Evolutionary conservation across 106 monocot species (phyloP), one percentile per base, ranked within the genome.

Genomic region (Agapanthus africanus): DNA sequence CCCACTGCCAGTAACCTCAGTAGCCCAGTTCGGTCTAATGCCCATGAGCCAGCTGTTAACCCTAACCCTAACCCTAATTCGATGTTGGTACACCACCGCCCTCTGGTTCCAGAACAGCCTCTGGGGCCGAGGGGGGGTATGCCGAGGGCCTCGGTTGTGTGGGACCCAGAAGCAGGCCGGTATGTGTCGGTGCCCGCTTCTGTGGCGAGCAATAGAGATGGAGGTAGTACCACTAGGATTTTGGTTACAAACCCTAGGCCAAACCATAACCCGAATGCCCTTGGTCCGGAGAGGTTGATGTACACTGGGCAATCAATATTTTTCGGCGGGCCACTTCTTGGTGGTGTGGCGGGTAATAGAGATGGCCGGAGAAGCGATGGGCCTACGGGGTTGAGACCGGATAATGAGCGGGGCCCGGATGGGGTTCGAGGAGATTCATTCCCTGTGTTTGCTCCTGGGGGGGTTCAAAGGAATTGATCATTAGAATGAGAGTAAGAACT

Each of bases 111-210:
- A 10, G 31, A 40, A 19, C 47, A 3, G 39, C 51, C 90, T 22
- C 70, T 64, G 42, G 64, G 64, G 23, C 64, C 39, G 5, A 37
- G 64, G 25, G 64, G 22, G 41, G 56, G 87, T 23, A 64, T 62
- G 50, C 77, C 74, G 37, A 89, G 75, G 60, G 65, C 84, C 4
- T 99, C 90, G 0, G 97, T 99, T 25, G 80, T 99, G 34, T 99
- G 97, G 97, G 97, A 99, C 59, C 92, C 80, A 73, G 93, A 99
- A 70, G 89, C 97, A 30, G 97, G 97, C 3, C 79, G 97, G 26
- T 99, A 90, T 38, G 79, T 93, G 4, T 99, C 97, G 7, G 86
- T 89, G 10, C 57, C 79, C 4, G 39, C 81, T 31, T 30, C 61
- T 11, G 4, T 30, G 11, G 1, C 13, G 18, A 30, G n/a, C n/a